A percentile compares a stretch with the other conserved stretches of the same genome.
phyloP scores from a whole-genome alignment of 768 basidiomycete genomes.

The Tephrocybe rancida region DNA sequence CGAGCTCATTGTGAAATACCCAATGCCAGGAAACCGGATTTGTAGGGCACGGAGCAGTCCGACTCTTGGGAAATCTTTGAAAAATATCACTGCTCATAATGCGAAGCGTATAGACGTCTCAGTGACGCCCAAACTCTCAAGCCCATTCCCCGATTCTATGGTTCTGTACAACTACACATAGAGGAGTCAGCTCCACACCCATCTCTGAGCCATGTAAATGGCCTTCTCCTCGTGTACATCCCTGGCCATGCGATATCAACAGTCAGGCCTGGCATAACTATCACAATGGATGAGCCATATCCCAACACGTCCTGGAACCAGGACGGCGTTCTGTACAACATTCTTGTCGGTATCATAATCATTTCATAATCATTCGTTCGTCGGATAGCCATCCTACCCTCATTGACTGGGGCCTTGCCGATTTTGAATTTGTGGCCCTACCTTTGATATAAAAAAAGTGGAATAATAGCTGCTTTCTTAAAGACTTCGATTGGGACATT shows the following conservation, averaged over 20 bases:
- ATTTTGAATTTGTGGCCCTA: not conserved
- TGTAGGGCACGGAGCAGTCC: too few species aligned
- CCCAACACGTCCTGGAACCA: slow-evolving; percentile 4
- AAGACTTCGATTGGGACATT: not conserved
- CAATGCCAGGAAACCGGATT: too few species aligned
- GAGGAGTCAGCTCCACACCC: not conserved
- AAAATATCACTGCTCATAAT: not conserved
- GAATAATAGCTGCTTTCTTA: not conserved
- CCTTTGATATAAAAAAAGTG: not conserved
- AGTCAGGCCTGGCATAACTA: not conserved
- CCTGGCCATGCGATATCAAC: not conserved
- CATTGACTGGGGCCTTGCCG: not conserved
- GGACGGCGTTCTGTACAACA: slow-evolving; percentile 1
- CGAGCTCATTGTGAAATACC: too few species aligned
- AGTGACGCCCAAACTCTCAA: not conserved
- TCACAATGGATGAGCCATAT: not conserved
- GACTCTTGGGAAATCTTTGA: not conserved
- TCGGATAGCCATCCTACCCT: not conserved
- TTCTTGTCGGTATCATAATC: not conserved
- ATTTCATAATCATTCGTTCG: too few species aligned
- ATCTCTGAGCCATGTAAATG: not conserved
- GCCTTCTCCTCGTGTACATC: slow-evolving; percentile 5
- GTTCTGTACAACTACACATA: not conserved
- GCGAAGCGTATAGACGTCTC: not conserved
- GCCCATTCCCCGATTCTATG: not conserved